A percentile compares a stretch with the other conserved stretches of the same genome.
These are phyloP conservation scores for Apiospora phragmitis DNA, from an alignment of 2,329 filamentous ascomycete genomes.

Conservation along the genomic window DNA sequence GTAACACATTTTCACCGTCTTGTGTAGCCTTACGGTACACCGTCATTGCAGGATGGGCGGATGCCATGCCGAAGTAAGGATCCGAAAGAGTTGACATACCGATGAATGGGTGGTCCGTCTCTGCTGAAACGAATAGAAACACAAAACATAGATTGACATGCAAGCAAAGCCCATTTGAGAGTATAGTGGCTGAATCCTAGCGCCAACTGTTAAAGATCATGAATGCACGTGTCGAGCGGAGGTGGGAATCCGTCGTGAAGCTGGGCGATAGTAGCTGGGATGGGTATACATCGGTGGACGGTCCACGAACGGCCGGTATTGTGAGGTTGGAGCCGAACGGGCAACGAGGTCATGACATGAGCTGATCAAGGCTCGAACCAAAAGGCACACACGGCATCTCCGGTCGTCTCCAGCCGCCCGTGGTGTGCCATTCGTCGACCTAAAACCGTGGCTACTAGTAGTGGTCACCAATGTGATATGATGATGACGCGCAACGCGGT, in stretches of 20 bases:
- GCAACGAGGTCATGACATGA: background rate
- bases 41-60: background rate
- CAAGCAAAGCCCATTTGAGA: background rate
- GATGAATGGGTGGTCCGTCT: background rate
- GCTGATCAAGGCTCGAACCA: background rate
- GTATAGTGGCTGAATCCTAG: background rate
- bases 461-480: background rate
- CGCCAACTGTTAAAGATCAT: background rate
- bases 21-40: background rate
- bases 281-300: background rate
- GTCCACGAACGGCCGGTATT: background rate
- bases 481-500: background rate
- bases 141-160: background rate
- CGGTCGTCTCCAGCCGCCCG: background rate
- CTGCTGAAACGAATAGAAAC: background rate
- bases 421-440: too few relatives aligned
- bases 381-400: background rate
- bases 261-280: background rate
- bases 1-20: background rate
- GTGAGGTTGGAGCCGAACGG: background rate
- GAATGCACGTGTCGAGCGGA: background rate
- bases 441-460: background rate
- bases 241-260: background rate
- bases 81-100: background rate
- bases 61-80: background rate